These are phyloP conservation scores for Trypanosoma congolense DNA, from an alignment of 208 protist genomes.

Conservation along the genomic window DNA sequence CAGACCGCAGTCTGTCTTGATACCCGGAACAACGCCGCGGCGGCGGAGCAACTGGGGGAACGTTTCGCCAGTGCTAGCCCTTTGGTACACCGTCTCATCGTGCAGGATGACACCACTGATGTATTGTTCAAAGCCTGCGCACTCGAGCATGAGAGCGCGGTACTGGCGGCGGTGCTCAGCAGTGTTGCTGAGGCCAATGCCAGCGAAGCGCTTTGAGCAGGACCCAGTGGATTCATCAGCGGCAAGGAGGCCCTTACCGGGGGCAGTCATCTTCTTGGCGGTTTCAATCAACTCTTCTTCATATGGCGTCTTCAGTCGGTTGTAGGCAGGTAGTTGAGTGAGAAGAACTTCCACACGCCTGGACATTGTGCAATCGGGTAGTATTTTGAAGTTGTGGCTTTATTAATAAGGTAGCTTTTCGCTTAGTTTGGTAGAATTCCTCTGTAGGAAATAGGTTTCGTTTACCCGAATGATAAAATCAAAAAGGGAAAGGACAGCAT, in stretches of 20 bases:
- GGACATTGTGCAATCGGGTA: slow-evolving; percentile 37
- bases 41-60: slow-evolving; percentile 85
- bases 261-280: slow-evolving; percentile 59
- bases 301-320: slow-evolving; percentile 75
- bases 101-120: slow-evolving; percentile 96
- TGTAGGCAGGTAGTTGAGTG: slow-evolving; percentile 78
- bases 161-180: slow-evolving; percentile 93
- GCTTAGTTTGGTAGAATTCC: no score
- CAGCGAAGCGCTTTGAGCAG: slow-evolving; percentile 93
- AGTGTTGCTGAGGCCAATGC: slow-evolving; percentile 94
- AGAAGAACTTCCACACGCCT: slow-evolving; percentile 66
- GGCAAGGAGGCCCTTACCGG: slow-evolving; percentile 96
- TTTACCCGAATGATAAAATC: no score
- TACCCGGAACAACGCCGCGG: slow-evolving; percentile 89
- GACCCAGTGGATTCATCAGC: slow-evolving; percentile 95
- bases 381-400: no score
- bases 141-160: slow-evolving; percentile 88
- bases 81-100: slow-evolving; percentile 96
- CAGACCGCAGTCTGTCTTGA: slow-evolving; percentile 94
- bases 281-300: slow-evolving; percentile 67
- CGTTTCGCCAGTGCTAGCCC: slow-evolving; percentile 66
- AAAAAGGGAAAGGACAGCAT: no score
- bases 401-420: no score
- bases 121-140: slow-evolving; percentile 83
- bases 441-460: no score